Evolutionary conservation across 2,329 filamentous ascomycete species (phyloP).

Genomic region (Calonectria naviculata): DNA sequence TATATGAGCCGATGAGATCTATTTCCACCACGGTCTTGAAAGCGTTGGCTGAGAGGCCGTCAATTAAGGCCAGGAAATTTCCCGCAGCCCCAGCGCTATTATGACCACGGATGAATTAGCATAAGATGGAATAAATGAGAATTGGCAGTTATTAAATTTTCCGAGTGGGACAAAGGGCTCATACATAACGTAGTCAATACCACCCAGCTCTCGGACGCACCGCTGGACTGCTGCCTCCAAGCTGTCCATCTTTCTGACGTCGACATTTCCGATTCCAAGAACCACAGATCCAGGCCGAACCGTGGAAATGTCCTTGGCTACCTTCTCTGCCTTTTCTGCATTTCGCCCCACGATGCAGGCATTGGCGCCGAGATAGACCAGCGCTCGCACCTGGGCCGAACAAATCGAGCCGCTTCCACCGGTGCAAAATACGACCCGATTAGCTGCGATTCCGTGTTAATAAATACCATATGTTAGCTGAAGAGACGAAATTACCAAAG

Average conservation of each 20-base stretch:
- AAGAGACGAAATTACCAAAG: not conserved
- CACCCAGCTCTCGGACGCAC: conserved; percentile 5
- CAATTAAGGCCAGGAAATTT: conserved; percentile 9
- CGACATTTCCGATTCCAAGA: conserved; percentile 6
- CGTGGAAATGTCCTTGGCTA: conserved; percentile 5
- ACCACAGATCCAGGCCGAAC: not conserved
- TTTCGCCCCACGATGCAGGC: conserved; percentile 20
- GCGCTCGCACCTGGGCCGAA: conserved; percentile 4
- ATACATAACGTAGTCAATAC: conserved; percentile 18
- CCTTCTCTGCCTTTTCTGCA: not conserved
- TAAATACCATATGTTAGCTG: not conserved
- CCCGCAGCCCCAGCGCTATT: conserved; percentile 13
- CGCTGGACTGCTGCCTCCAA: not conserved
- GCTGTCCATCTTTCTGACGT: conserved; percentile 3
- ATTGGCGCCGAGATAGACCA: conserved; percentile 14
- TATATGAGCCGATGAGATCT: conserved; percentile 14
- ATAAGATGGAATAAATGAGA: not conserved
- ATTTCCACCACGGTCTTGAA: conserved; percentile 21
- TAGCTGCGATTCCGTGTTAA: not conserved
- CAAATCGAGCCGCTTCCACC: conserved; percentile 18
- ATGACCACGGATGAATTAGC: not conserved
- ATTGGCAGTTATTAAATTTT: not conserved
- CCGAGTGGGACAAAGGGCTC: not conserved
- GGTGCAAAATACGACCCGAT: conserved; percentile 15
- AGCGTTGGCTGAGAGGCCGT: conserved; percentile 4